A percentile compares a stretch with the other conserved stretches of the same genome.
Conservation (phyloP, 495 filamentous ascomycete genomes). For the Xylaria acuta region DNA sequence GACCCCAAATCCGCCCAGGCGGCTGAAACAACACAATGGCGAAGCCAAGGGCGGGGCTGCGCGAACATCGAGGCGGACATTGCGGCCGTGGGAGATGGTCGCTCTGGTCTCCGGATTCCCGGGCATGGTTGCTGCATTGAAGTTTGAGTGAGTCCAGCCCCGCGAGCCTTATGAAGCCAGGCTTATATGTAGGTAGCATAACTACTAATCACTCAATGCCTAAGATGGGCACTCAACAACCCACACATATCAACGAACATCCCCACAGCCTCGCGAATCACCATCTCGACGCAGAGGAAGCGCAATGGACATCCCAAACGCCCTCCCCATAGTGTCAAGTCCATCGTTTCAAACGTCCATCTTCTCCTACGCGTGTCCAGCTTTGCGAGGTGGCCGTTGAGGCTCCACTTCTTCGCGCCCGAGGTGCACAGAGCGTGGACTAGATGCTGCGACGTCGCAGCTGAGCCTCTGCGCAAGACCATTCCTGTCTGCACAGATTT, state of each 20-base stretch:
- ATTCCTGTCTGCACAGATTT: conserved; percentile 66
- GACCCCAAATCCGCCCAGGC: conserved; percentile 83
- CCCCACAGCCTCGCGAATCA: conserved; percentile 59
- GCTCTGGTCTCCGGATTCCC: conserved; percentile 88
- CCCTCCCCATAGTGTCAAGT: conserved; percentile 63
- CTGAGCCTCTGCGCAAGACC: conserved; percentile 53
- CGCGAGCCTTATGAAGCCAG: not conserved
- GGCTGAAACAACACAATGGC: conserved; percentile 91
- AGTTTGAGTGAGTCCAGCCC: conserved; percentile 79
- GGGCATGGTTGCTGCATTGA: conserved; percentile 81
- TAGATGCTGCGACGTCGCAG: conserved; percentile 59
- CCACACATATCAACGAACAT: conserved; percentile 78
- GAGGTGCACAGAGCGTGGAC: conserved; percentile 75
- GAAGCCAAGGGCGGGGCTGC: conserved; percentile 76
- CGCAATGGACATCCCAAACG: conserved; percentile 54
- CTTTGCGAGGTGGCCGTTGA: conserved; percentile 83
- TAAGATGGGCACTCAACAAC: conserved; percentile 92
- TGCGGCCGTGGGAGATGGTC: conserved; percentile 93
- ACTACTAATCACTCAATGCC: conserved; percentile 22
- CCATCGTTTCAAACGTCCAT: conserved; percentile 76
- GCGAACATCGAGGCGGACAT: conserved; percentile 66
- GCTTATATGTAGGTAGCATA: not conserved
- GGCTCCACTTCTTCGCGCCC: conserved; percentile 76
- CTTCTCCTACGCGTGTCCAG: conserved; percentile 76
- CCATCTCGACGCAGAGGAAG: conserved; percentile 45